These are phyloP conservation scores for Phlyctochytrium bullatum DNA, from an alignment of 192 early-diverging fungal species.

Conservation along the genomic window DNA sequence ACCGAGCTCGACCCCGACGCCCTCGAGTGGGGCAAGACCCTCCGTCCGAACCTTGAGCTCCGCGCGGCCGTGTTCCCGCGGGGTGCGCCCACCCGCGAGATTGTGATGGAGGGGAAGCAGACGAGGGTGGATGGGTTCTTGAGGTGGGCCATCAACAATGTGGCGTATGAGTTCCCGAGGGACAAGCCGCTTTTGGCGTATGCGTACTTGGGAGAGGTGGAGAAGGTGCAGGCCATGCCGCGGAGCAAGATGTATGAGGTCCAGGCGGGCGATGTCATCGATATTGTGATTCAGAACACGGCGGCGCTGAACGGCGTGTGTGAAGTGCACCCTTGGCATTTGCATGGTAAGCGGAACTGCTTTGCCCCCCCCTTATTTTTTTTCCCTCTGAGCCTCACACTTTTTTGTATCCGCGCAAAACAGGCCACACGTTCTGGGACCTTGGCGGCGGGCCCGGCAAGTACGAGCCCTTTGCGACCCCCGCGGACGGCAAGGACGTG, in stretches of 20 bases:
- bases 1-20: not conserved
- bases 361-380: too few species aligned
- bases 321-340: slow-evolving; percentile 4
- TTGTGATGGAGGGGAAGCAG: not conserved
- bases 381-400: too few species aligned
- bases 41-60: not conserved
- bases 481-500: not conserved
- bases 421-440: slow-evolving; percentile 9
- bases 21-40: not conserved
- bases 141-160: not conserved
- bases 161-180: not conserved
- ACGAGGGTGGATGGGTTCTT: not conserved
- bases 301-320: not conserved
- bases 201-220: not conserved
- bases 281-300: not conserved
- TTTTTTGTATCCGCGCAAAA: too few species aligned
- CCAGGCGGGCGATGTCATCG: slow-evolving; percentile 1
- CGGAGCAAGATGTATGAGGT: not conserved
- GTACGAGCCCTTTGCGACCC: not conserved
- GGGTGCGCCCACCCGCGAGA: not conserved
- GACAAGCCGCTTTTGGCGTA: not conserved
- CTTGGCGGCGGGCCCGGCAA: not conserved
- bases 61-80: not conserved
- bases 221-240: too few species aligned
- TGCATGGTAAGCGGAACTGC: too few species aligned